Base-by-base conservation (phyloP, 2,329 filamentous ascomycete genomes). In the Hypomyces perniciosus region DNA sequence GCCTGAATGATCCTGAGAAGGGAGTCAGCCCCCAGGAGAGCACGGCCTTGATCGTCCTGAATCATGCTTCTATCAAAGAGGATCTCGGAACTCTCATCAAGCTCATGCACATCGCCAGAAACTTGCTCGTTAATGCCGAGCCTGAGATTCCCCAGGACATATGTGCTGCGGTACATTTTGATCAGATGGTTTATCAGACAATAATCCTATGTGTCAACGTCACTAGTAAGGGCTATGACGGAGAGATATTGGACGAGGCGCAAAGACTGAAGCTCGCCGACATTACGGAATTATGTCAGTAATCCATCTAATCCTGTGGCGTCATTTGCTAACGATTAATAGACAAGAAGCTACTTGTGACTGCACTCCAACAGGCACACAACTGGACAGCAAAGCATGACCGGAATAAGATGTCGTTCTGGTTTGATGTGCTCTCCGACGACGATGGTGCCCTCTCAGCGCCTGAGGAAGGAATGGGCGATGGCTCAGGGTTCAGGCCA, bases 331-430 rank as follows among this genome's bases (percentile, higher is more conserved):
- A 10, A 20, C 38, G 4, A 37, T 8, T 10, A n/a, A 5, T 48
- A 84, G 81, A 82, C 64, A 85, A 86, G 57, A 85, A 84, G 59
- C 68, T 86, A 1, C 70, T 86, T 2, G 81, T 86, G 2, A 85
- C 82, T 0, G 80, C 79, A 2, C 66, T 86, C 9, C 83, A 86
- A 59, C 81, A 85, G 62, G 79, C 81, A 2, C 82, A 85, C 57
- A 86, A 86, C 62, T 85, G 83, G 81, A 83, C 81, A 1, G 81
- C 82, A 50, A 84, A 84, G 54, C 83, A 85, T 58, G 82, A 85
- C 59, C 72, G 83, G 34, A 85, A 85, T 65, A 86, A 86, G 62
- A 85, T 85, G 80, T 75, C 78, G 0, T 85, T 86, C 54, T 86
- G 83, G 82, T 80, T 79, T 50, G 79, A 82, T 48, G 79, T 85